Base-by-base conservation (phyloP, 2,329 filamentous ascomycete species). In the Monilinia vaccinii-corymbosi region DNA sequence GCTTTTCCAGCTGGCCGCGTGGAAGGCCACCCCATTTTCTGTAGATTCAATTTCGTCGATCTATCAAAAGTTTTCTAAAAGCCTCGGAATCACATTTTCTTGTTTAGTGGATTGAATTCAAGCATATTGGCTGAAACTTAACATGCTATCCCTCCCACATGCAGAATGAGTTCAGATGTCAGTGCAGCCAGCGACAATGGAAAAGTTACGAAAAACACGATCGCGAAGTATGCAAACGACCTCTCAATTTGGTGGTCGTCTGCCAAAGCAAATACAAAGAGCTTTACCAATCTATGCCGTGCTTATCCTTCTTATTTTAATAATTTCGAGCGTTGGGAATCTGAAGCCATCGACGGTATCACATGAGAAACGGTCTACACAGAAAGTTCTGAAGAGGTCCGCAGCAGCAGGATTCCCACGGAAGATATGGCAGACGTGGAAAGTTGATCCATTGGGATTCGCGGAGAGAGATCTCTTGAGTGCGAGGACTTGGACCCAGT, bases 371-470 rank as follows among this genome's bases (percentile, higher is more conserved):
- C 48, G 58, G 25, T 50, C 32, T 25, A 52, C n/a, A 9, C 36
- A 42, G 18, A 53, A 38, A 25, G 3, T 36, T 28, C 11, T 56
- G 28, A 60, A 23, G 14, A 42, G 31, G 13, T 46, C 40, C 16
- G 34, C 48, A 31, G 21, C 40, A 16, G 28, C 45, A 11, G 28
- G 45, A 16, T 89, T 84, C 66, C 87, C 79, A 7, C 78, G 78
- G 59, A 90, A 89, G 73, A 87, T 90, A 65, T 90, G 86, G 87
- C 87, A 90, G 72, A 86, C 83, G 0, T 90, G 87, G 87, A 90
- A 89, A 71, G 80, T 86, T 32, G 80, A 86, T 63, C 83, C 86
- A 2, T 75, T 88, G 38, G 76, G 77, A 2, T 88, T 89, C 68
- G 86, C 87, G 63, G 78, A 84, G 67, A 78, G 82, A 56, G 85